Percentiles rank a stretch among this genome's conserved stretches.
phyloP scores from a whole-genome alignment of 2,329 filamentous ascomycete genomes.

The Bipolaris zeicola region DNA sequence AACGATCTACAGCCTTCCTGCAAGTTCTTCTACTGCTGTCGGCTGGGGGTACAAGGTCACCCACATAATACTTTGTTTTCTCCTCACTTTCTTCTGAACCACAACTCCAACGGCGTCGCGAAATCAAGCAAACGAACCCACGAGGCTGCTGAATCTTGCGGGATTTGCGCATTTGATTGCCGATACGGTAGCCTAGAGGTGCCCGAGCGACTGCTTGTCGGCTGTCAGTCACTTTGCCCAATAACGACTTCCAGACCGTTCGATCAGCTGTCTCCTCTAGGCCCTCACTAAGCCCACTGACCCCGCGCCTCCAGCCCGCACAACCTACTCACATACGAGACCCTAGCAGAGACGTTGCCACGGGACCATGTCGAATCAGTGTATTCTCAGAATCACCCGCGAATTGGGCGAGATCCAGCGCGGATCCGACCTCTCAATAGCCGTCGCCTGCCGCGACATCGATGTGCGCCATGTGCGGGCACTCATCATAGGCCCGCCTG shows the following conservation, averaged over 20 bases:
- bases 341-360: constrained; percentile 5
- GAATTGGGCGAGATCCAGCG: constrained; percentile 87
- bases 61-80: background rate
- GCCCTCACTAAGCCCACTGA: background rate
- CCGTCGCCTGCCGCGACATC: constrained; percentile 83
- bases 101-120: background rate
- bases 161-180: constrained; percentile 1
- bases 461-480: constrained; percentile 89
- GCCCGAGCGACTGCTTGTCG: background rate
- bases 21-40: constrained; percentile 4
- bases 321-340: background rate
- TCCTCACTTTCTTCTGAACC: background rate
- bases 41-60: background rate
- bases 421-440: constrained; percentile 81
- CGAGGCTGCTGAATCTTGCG: background rate
- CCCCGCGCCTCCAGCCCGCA: background rate
- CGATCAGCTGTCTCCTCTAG: background rate
- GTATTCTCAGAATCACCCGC: constrained; percentile 85
- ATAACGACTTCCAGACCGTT: background rate
- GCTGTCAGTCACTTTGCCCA: background rate
- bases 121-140: background rate
- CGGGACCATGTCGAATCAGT: constrained; percentile 74
- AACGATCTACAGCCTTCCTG: constrained; percentile 4
- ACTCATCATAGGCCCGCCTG: constrained; percentile 88
- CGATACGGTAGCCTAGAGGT: constrained; percentile 3